Percentiles rank a stretch among this genome's conserved stretches.
phyloP scores from a whole-genome alignment of 495 filamentous ascomycete species.

The Recurvomyces mirabilis region DNA sequence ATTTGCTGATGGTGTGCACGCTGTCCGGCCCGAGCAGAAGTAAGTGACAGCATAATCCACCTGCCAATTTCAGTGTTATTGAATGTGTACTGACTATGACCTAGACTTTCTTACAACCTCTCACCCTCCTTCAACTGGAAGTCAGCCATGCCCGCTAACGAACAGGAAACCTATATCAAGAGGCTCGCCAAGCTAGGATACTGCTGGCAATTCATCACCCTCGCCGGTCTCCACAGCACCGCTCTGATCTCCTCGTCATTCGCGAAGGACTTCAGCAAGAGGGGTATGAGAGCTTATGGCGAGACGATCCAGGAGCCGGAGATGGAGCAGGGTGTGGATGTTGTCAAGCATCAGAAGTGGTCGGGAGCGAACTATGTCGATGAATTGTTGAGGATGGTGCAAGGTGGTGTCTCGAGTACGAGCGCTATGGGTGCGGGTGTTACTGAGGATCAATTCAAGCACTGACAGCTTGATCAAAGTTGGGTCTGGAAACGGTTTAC shows the following conservation, averaged over 20 bases:
- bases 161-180: slow-evolving; percentile 95
- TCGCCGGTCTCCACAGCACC: slow-evolving; percentile 92
- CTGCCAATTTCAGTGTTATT: neutral
- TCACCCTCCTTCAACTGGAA: slow-evolving; percentile 99
- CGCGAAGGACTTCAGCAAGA: slow-evolving; percentile 63
- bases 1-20: slow-evolving; percentile 88
- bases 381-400: slow-evolving; percentile 93
- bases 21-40: slow-evolving; percentile 94
- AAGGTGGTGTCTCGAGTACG: slow-evolving; percentile 79
- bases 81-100: slow-evolving; percentile 15
- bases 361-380: slow-evolving; percentile 89
- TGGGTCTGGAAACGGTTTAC: too few species aligned
- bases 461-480: too few species aligned
- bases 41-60: slow-evolving; percentile 35
- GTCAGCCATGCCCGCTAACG: slow-evolving; percentile 79
- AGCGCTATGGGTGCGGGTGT: slow-evolving; percentile 96
- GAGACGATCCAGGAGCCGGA: slow-evolving; percentile 96
- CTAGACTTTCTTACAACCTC: slow-evolving; percentile 86
- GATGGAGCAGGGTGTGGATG: slow-evolving; percentile 80
- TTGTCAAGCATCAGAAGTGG: slow-evolving; percentile 99
- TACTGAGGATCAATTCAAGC: slow-evolving; percentile 90
- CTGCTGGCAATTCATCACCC: slow-evolving; percentile 99
- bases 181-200: slow-evolving; percentile 81
- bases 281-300: slow-evolving; percentile 93
- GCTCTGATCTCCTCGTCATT: slow-evolving; percentile 84